phyloP scores from a whole-genome alignment of 805 yeast genomes.

The Pichia gijzeniarum region DNA sequence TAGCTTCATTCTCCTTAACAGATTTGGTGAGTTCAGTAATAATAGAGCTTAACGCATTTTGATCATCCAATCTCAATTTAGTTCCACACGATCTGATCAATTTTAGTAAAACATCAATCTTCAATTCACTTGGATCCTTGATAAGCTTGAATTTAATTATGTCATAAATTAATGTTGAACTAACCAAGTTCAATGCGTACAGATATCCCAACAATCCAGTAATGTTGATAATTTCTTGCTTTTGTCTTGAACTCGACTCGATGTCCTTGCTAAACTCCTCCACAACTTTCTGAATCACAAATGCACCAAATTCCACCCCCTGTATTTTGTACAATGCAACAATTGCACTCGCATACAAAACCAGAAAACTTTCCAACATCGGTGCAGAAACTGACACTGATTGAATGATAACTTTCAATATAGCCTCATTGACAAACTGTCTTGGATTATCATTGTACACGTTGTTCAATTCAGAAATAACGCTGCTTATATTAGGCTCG shows the following conservation, averaged over 20 bases:
- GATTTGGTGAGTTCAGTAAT: slow-evolving; percentile 50
- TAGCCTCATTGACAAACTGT: slow-evolving; percentile 66
- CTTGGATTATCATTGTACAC: slow-evolving; percentile 66
- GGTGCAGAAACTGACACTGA: slow-evolving; percentile 59
- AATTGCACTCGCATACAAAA: slow-evolving; percentile 70
- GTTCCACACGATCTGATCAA: slow-evolving; percentile 73
- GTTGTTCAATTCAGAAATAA: slow-evolving; percentile 60
- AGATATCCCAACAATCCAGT: slow-evolving; percentile 69
- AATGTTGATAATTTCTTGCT: slow-evolving; percentile 43
- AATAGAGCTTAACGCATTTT: slow-evolving; percentile 75
- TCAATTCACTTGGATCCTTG: slow-evolving; percentile 49
- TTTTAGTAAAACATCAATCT: slow-evolving; percentile 71
- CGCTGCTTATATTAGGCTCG: slow-evolving; percentile 71
- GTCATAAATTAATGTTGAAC: slow-evolving; percentile 73
- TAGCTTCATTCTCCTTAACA: slow-evolving; percentile 32
- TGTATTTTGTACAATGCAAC: slow-evolving; percentile 69
- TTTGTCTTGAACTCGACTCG: slow-evolving; percentile 19
- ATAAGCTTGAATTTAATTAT: slow-evolving; percentile 42
- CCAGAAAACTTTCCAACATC: slow-evolving; percentile 70
- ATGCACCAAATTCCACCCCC: slow-evolving; percentile 89
- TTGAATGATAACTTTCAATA: slow-evolving; percentile 58
- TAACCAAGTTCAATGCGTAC: slow-evolving; percentile 70
- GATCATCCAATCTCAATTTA: slow-evolving; percentile 86
- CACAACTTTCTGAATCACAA: slow-evolving; percentile 70
- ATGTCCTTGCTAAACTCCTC: slow-evolving; percentile 52